These are phyloP conservation scores for Penicillium argentinense DNA, from an alignment of 495 filamentous ascomycete genomes.

Conservation along the genomic window DNA sequence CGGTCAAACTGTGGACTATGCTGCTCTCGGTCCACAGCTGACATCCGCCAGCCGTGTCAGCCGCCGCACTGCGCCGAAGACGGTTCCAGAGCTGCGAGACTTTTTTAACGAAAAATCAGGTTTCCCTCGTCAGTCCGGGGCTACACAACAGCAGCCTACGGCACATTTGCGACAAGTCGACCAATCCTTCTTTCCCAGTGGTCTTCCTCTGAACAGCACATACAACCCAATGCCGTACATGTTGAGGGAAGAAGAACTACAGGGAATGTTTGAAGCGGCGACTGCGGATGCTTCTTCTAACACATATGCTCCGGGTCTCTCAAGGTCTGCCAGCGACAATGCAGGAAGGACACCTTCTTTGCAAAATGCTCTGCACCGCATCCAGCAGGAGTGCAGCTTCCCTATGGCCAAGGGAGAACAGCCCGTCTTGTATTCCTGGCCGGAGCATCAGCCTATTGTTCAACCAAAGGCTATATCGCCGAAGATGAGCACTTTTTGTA, in stretches of 20 bases:
- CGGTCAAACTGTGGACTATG: constrained; percentile 77
- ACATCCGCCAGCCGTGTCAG: constrained; percentile 18
- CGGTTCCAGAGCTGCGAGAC: constrained; percentile 30
- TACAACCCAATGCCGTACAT: constrained; percentile 27
- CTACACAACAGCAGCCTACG: constrained; percentile 18
- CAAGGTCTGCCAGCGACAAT: constrained; percentile 25
- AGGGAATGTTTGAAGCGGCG: constrained; percentile 23
- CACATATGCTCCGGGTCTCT: constrained; percentile 19
- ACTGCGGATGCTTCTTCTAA: constrained; percentile 13
- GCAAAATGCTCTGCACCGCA: constrained; percentile 17
- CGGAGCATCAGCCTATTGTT: constrained; percentile 39
- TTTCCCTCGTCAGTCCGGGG: constrained; percentile 11
- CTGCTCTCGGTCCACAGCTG: constrained; percentile 49
- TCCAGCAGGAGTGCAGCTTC: constrained; percentile 19
- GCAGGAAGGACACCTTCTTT: constrained; percentile 18
- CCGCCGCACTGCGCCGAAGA: constrained; percentile 24
- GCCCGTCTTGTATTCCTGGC: constrained; percentile 18
- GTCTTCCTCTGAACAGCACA: constrained; percentile 4
- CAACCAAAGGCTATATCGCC: constrained; percentile 37
- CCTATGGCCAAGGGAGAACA: constrained; percentile 12
- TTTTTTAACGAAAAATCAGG: constrained; percentile 37
- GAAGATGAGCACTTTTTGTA: constrained; percentile 53
- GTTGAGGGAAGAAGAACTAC: constrained; percentile 40
- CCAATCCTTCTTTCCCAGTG: constrained; percentile 7
- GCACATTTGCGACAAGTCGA: constrained; percentile 15